Percentiles rank a stretch among this genome's conserved stretches.
Evolutionary conservation across 345 rosid species (phyloP).

Genomic region (Bruguiera gymnorhiza): DNA sequence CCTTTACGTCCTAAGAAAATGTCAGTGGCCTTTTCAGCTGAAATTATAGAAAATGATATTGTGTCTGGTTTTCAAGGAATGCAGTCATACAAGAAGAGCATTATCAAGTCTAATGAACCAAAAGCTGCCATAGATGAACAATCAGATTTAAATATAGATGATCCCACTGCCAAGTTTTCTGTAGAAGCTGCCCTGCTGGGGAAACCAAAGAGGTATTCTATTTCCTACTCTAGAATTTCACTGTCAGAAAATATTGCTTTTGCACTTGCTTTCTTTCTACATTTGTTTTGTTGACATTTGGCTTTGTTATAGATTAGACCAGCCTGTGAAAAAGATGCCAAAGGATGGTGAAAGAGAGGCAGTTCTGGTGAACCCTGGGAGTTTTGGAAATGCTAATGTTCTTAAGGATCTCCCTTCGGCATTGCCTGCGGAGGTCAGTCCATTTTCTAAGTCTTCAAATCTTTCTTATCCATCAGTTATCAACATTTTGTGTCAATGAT

Average conservation of each 20-base stretch:
- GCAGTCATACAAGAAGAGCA: conserved; percentile 41
- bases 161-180: conserved; percentile 27
- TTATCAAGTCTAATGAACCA: conserved; percentile 26
- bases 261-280: not conserved
- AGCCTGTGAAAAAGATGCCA: conserved; percentile 36
- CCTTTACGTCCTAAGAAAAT: conserved; percentile 6
- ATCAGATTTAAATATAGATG: conserved; percentile 20
- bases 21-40: not conserved
- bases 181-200: conserved; percentile 47
- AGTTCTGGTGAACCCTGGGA: conserved; percentile 23
- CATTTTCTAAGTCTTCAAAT: not conserved
- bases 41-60: conserved; percentile 19
- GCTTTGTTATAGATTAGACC: conserved; percentile 57
- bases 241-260: not conserved
- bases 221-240: conserved; percentile 16
- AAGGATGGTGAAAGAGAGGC: conserved; percentile 25
- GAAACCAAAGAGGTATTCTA: conserved; percentile 65
- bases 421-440: conserved; percentile 56
- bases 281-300: conserved; percentile 17
- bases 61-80: conserved; percentile 45
- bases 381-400: conserved; percentile 30
- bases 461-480: conserved; percentile 8
- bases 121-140: conserved; percentile 28
- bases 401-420: conserved; percentile 36
- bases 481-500: conserved; percentile 14